Evolutionary conservation across 1,139 yeast genomes (phyloP).

Genomic region (Sugiyamaella xylanicola): DNA sequence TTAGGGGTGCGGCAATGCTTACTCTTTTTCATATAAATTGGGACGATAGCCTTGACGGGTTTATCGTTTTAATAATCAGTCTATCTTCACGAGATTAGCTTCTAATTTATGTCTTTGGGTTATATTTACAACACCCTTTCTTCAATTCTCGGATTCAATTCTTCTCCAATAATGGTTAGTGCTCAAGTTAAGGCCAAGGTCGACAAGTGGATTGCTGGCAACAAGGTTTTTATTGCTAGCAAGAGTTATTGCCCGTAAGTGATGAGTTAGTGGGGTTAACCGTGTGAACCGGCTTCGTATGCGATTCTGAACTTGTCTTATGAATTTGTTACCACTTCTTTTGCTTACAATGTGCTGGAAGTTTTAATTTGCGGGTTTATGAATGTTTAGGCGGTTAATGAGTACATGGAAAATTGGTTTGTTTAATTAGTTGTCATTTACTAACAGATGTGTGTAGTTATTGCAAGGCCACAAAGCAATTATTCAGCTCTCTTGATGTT

Average conservation of each 20-base stretch:
- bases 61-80: background rate
- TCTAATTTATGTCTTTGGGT: constrained; percentile 11
- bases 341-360: too few species aligned
- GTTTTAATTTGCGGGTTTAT: background rate
- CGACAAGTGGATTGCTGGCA: constrained; percentile 62
- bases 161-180: constrained; percentile 25
- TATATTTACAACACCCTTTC: constrained; percentile 10
- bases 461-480: constrained; percentile 39
- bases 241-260: constrained; percentile 48
- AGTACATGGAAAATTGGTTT: too few species aligned
- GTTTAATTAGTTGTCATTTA: too few species aligned
- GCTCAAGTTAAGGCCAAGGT: constrained; percentile 48
- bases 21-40: constrained; percentile 8
- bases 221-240: constrained; percentile 82
- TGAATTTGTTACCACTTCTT: too few species aligned
- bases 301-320: too few species aligned
- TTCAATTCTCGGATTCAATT: constrained; percentile 9
- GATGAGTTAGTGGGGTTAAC: background rate
- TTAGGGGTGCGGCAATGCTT: constrained; percentile 1
- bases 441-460: too few species aligned
- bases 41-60: background rate
- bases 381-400: too few species aligned
- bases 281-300: too few species aligned
- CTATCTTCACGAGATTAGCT: background rate
- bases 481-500: constrained; percentile 32